These are phyloP conservation scores for Centaurea solstitialis DNA, from an alignment of 129 eudicot genomes.

Conservation along the genomic window DNA sequence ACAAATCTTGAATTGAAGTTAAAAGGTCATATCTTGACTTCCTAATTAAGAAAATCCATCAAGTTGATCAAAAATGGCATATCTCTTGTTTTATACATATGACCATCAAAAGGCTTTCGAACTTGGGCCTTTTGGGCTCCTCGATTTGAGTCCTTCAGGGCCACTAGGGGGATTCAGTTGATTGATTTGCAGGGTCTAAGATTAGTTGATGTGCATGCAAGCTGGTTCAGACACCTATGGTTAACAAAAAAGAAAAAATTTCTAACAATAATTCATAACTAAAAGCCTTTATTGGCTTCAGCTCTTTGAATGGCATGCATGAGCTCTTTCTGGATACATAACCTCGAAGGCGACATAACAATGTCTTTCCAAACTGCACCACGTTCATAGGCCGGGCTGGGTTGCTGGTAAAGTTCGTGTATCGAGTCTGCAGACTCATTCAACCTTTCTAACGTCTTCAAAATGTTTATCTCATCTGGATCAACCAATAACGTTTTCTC, in stretches of 20 bases:
- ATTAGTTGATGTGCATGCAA: not conserved
- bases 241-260: not conserved
- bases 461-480: constrained; percentile 74
- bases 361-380: constrained; percentile 95
- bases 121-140: not conserved
- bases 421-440: constrained; percentile 77
- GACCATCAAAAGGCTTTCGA: not conserved
- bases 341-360: constrained; percentile 86
- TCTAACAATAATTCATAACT: not conserved
- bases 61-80: not conserved
- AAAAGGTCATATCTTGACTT: not conserved
- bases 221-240: not conserved
- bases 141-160: not conserved
- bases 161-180: not conserved
- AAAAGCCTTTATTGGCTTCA: constrained; percentile 36
- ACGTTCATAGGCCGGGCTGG: constrained; percentile 48
- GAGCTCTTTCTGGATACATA: constrained; percentile 82
- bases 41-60: not conserved
- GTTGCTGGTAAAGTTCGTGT: constrained; percentile 60
- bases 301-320: constrained; percentile 71
- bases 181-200: not conserved
- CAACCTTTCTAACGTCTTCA: constrained; percentile 55
- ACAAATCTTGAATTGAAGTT: not conserved
- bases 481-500: constrained; percentile 88
- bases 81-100: not conserved